Conservation (phyloP, 768 basidiomycete genomes). For the Phylloporus sp. region DNA sequence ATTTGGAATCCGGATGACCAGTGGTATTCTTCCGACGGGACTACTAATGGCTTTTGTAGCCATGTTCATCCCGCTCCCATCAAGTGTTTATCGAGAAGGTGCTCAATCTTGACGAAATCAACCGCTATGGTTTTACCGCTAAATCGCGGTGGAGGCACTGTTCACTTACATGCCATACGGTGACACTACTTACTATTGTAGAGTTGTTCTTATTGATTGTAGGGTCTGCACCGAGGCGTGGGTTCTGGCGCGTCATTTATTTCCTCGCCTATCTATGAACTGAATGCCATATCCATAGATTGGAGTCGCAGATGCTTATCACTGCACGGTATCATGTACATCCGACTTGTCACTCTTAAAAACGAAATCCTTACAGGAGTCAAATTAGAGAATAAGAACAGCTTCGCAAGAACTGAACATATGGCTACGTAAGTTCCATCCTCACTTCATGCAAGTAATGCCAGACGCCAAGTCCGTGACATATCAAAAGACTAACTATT, state of each 20-base stretch:
- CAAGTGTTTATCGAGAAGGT: conserved; percentile 67
- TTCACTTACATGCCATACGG: conserved; percentile 4
- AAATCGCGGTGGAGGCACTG: conserved; percentile 54
- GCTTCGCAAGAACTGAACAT: no score
- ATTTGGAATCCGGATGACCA: background rate
- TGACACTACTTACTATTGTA: conserved; percentile 50
- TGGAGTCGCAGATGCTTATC: background rate
- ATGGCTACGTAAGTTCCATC: no score
- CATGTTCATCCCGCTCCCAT: background rate
- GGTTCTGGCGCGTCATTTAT: no score
- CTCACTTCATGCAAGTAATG: no score
- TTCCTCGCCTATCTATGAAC: background rate
- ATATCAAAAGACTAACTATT: background rate
- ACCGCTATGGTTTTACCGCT: conserved; percentile 54
- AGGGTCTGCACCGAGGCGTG: conserved; percentile 63
- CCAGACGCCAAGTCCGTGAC: background rate
- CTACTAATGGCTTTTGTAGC: background rate
- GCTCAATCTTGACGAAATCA: conserved; percentile 49
- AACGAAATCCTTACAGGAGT: no score
- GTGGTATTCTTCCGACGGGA: background rate
- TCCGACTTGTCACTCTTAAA: no score
- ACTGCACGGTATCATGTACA: no score
- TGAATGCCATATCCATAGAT: no score
- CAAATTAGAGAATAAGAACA: no score
- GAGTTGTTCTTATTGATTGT: conserved; percentile 50